Evolutionary conservation across 441 rosid species (phyloP), one percentile per base, ranked within the genome.

Genomic region (Manihot esculenta): DNA sequence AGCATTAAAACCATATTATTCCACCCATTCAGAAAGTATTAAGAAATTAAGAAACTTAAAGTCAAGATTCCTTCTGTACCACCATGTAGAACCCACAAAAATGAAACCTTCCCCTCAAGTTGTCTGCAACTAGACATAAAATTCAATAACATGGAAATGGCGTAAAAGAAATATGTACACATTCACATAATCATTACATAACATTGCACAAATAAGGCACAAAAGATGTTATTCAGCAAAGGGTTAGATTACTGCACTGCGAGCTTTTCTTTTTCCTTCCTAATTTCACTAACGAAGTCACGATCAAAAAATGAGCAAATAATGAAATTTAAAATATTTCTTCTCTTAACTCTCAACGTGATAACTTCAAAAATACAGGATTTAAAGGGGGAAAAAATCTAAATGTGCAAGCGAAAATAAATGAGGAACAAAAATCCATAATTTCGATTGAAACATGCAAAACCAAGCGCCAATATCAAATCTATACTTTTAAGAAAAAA

Each of bases 21-120:
- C n/a, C n/a, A n/a, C n/a, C n/a, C n/a, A n/a, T n/a, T n/a, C n/a
- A n/a, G n/a, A n/a, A n/a, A n/a, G n/a, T n/a, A n/a, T n/a, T n/a
- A n/a, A n/a, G 51, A 55, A 51, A 41, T 20, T 1, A 55, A 55
- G n/a, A n/a, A n/a, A 68, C 60, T 42, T 55, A 23, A 55, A 55
- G 7, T 23, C 30, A 12, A 24, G 30, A 55, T 23, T 12, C 57
- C 11, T 20, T 23, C 17, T 54, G 24, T 55, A n/a, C n/a, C n/a
- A n/a, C 59, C n/a, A 12, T 24, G 0, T 23, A 55, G 1, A 21
- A n/a, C n/a, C n/a, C n/a, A n/a, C n/a, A 23, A 26, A 0, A 1
- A 55, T 10, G 13, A 51, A 35, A 42, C 23, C n/a, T 50, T 64
- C 21, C 3, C 0, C 56, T 26, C 12, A 23, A 44, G 24, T 27